Percentiles rank a stretch among this genome's conserved stretches.
phyloP scores from a whole-genome alignment of 306 rosid genomes.

The Cicer yamashitae region DNA sequence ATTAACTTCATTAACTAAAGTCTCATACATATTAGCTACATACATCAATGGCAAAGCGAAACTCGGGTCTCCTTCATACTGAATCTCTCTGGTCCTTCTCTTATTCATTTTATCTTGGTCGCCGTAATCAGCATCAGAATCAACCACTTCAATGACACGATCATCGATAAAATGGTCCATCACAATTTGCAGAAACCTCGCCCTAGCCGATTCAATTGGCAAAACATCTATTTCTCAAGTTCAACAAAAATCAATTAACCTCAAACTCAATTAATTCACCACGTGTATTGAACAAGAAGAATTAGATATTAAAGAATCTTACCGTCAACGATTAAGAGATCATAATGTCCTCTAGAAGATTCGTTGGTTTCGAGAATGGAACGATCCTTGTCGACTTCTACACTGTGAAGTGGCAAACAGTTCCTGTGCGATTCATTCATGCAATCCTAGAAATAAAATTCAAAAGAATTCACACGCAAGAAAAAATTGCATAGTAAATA shows the following conservation, averaged over 20 bases:
- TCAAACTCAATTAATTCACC: slow-evolving; percentile 15
- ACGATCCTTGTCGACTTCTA: slow-evolving; percentile 82
- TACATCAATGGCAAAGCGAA: slow-evolving; percentile 91
- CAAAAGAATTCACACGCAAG: background rate
- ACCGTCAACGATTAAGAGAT: slow-evolving; percentile 72
- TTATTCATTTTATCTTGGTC: slow-evolving; percentile 74
- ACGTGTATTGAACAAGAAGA: background rate
- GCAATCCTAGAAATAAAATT: slow-evolving; percentile 55
- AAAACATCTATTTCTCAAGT: slow-evolving; percentile 67
- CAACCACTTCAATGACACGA: slow-evolving; percentile 63
- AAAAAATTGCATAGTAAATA: background rate
- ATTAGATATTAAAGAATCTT: background rate
- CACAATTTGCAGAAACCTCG: slow-evolving; percentile 80
- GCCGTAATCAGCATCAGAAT: slow-evolving; percentile 66
- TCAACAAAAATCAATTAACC: slow-evolving; percentile 40
- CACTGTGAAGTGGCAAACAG: slow-evolving; percentile 72
- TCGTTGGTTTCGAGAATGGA: slow-evolving; percentile 72
- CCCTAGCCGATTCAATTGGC: slow-evolving; percentile 84
- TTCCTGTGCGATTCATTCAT: slow-evolving; percentile 71
- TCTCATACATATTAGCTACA: slow-evolving; percentile 92
- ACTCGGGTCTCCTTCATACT: slow-evolving; percentile 78
- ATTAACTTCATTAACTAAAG: slow-evolving; percentile 77
- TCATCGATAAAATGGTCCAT: slow-evolving; percentile 79
- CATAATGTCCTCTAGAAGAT: slow-evolving; percentile 65
- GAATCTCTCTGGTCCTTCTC: slow-evolving; percentile 81